Evolutionary conservation across 2,329 filamentous ascomycete genomes (phyloP).

Genomic region (Trichoderma koningii): DNA sequence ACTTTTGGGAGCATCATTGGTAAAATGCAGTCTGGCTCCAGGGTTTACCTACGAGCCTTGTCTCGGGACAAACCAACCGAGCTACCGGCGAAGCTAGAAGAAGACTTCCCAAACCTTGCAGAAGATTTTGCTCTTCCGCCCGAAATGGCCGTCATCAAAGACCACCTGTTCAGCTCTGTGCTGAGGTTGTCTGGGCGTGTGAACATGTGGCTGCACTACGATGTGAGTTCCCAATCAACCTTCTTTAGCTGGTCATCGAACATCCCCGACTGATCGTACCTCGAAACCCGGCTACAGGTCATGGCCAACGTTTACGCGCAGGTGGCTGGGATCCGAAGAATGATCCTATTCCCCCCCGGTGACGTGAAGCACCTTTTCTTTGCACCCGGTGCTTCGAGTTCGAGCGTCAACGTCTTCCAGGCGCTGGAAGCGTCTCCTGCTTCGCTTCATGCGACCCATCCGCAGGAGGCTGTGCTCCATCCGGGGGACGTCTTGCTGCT

Average conservation of each 20-base stretch:
- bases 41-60: slow-evolving; percentile 76
- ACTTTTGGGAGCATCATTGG: slow-evolving; percentile 67
- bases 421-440: slow-evolving; percentile 44
- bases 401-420: slow-evolving; percentile 71
- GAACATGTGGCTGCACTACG: slow-evolving; percentile 89
- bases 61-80: slow-evolving; percentile 69
- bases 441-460: slow-evolving; percentile 54
- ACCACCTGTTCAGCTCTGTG: slow-evolving; percentile 75
- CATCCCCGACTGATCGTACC: background rate
- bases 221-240: slow-evolving; percentile 51
- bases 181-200: slow-evolving; percentile 77
- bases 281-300: slow-evolving; percentile 51
- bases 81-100: slow-evolving; percentile 66
- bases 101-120: slow-evolving; percentile 71
- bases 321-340: slow-evolving; percentile 69
- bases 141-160: slow-evolving; percentile 57
- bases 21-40: slow-evolving; percentile 58
- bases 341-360: slow-evolving; percentile 76
- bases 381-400: slow-evolving; percentile 76
- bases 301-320: slow-evolving; percentile 88
- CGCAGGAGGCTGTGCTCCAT: slow-evolving; percentile 65
- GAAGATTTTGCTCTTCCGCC: slow-evolving; percentile 70
- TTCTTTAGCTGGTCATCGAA: background rate
- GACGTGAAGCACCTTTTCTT: slow-evolving; percentile 72
- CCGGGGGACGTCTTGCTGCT: slow-evolving; percentile 80